Percentiles rank a stretch among this genome's conserved stretches.
phyloP scores from a whole-genome alignment of 495 filamentous ascomycete genomes.

The Penicillium cataractarum region DNA sequence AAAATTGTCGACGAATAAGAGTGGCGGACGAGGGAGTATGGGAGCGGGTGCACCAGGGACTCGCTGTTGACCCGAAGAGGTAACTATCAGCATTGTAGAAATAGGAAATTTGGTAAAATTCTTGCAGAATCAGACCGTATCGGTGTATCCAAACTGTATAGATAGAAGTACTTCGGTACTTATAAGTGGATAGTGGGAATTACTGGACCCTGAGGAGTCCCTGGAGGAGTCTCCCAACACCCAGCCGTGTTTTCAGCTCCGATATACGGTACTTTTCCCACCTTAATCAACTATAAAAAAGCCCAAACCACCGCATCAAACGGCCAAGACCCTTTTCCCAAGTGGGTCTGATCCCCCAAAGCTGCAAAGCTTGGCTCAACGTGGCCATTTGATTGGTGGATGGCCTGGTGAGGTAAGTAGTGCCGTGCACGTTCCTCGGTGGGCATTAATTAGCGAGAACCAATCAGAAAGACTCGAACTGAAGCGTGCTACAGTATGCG shows the following conservation, averaged over 20 bases:
- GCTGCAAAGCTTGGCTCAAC: constrained; percentile 22
- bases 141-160: too few relatives aligned
- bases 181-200: not conserved
- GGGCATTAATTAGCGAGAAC: not conserved
- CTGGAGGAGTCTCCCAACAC: not conserved
- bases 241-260: not conserved
- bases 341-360: not conserved
- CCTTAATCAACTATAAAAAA: not conserved
- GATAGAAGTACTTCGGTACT: too few relatives aligned
- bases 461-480: not conserved
- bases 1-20: not conserved
- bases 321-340: not conserved
- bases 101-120: not conserved
- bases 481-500: not conserved
- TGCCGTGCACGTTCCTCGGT: not conserved
- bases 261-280: not conserved
- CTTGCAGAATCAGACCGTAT: not conserved
- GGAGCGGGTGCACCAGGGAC: constrained; percentile 4
- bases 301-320: not conserved
- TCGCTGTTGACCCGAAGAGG: not conserved
- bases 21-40: not conserved
- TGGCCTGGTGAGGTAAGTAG: not conserved
- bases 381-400: constrained; percentile 9
- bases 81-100: not conserved
- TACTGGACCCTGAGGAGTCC: not conserved